These are phyloP conservation scores for Ogataea thermomethanolica DNA, from an alignment of 805 yeast species.

Conservation along the genomic window DNA sequence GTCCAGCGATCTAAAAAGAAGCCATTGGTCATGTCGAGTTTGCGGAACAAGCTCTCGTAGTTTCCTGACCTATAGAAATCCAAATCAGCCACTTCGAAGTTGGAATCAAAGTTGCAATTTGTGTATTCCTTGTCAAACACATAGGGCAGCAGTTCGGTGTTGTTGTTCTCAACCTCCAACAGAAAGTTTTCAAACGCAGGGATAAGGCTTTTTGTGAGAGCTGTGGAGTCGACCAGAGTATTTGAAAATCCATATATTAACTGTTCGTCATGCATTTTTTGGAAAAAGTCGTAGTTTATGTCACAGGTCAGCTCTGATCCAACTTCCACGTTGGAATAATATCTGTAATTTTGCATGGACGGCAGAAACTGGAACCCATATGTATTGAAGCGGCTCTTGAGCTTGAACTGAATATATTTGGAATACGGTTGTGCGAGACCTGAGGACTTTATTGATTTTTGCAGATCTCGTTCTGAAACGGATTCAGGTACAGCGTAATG, in stretches of 20 bases:
- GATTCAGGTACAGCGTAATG: constrained; percentile 66
- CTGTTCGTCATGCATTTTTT: constrained; percentile 35
- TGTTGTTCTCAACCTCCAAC: constrained; percentile 39
- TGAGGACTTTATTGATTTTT: constrained; percentile 40
- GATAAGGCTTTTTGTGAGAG: constrained; percentile 36
- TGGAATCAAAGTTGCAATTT: constrained; percentile 57
- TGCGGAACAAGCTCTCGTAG: constrained; percentile 43
- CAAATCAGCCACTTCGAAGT: constrained; percentile 53
- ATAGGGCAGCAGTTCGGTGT: constrained; percentile 21
- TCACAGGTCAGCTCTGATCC: constrained; percentile 53
- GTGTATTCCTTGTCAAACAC: constrained; percentile 16
- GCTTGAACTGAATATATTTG: constrained; percentile 43
- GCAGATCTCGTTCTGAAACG: constrained; percentile 55
- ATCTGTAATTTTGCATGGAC: constrained; percentile 42
- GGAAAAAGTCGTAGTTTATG: constrained; percentile 51
- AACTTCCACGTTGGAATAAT: constrained; percentile 59
- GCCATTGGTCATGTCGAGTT: constrained; percentile 47
- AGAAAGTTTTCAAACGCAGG: constrained; percentile 41
- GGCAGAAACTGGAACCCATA: constrained; percentile 43
- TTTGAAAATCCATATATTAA: constrained; percentile 44
- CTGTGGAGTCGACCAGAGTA: constrained; percentile 26
- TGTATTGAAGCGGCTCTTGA: constrained; percentile 54
- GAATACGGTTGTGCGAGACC: constrained; percentile 27
- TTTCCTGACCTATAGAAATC: constrained; percentile 46
- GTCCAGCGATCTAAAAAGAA: constrained; percentile 61